Conservation (phyloP, 2,329 filamentous ascomycete genomes). For the Ceratocystis eucalypticola region DNA sequence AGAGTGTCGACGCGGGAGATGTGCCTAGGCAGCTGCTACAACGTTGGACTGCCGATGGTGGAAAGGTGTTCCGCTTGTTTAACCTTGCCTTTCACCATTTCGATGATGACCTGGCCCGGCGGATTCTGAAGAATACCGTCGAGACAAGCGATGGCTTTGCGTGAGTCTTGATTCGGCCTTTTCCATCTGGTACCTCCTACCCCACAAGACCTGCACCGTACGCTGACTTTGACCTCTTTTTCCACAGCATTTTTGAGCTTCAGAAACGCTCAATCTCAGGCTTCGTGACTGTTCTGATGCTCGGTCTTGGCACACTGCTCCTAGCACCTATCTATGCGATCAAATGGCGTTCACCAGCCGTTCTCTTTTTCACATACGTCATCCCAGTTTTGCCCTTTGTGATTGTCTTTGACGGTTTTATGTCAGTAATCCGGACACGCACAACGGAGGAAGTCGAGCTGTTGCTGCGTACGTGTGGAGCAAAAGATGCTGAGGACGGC, state of each 20-base stretch:
- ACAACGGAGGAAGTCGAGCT: constrained; percentile 50
- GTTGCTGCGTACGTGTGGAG: constrained; percentile 41
- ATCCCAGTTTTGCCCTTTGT: constrained; percentile 55
- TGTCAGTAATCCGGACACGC: constrained; percentile 54
- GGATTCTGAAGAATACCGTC: constrained; percentile 51
- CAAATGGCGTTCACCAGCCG: constrained; percentile 38
- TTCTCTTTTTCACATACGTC: constrained; percentile 52
- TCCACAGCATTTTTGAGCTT: constrained; percentile 50
- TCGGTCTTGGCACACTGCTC: constrained; percentile 39
- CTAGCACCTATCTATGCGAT: constrained; percentile 40
- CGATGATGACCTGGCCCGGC: constrained; percentile 45
- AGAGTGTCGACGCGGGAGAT: constrained; percentile 50
- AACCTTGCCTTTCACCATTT: constrained; percentile 70
- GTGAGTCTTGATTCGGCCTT: constrained; percentile 13
- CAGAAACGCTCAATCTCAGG: constrained; percentile 48
- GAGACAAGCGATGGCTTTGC: constrained; percentile 53
- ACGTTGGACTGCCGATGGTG: constrained; percentile 24
- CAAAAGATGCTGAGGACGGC: constrained; percentile 27
- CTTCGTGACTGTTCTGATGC: constrained; percentile 38
- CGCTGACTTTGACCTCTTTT: constrained; percentile 22
- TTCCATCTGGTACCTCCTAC: neutral
- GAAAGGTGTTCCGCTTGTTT: constrained; percentile 54
- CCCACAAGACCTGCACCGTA: neutral
- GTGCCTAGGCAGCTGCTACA: constrained; percentile 39
- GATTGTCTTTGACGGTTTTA: constrained; percentile 53